phyloP scores from a whole-genome alignment of 1,139 yeast species.

The Geotrichum europaeum region DNA sequence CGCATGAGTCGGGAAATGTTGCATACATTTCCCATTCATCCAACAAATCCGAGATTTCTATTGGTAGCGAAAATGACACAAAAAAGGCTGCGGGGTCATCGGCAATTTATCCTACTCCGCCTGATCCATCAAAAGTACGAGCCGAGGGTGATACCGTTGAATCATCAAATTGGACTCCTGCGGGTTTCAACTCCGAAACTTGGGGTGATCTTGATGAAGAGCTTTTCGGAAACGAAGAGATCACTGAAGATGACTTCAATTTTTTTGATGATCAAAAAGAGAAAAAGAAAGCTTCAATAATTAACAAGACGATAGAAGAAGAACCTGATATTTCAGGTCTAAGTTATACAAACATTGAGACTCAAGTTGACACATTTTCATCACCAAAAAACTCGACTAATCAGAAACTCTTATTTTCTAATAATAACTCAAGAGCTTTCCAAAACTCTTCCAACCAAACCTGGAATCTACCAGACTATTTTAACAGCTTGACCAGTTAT shows the following conservation, averaged over 20 bases:
- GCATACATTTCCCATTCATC: background rate
- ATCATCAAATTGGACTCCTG: constrained; percentile 26
- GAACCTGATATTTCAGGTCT: background rate
- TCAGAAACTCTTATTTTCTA: background rate
- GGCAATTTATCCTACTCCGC: constrained; percentile 35
- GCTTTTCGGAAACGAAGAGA: constrained; percentile 39
- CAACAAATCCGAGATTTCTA: background rate
- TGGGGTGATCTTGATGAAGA: constrained; percentile 42
- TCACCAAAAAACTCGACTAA: background rate
- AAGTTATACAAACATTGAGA: background rate
- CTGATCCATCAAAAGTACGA: constrained; percentile 30
- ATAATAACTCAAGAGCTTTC: background rate
- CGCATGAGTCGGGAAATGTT: background rate
- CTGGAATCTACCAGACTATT: background rate
- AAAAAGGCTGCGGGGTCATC: constrained; percentile 8
- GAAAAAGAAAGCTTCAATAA: background rate
- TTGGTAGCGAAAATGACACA: background rate
- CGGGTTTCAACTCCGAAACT: constrained; percentile 24
- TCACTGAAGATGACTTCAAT: constrained; percentile 40
- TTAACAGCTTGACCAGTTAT: background rate
- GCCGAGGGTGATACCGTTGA: constrained; percentile 18
- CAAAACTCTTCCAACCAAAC: background rate
- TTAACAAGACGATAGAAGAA: background rate
- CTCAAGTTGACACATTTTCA: background rate
- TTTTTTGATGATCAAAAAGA: constrained; percentile 37